Evolutionary conservation across 1,284 basidiomycete genomes (phyloP).

Genomic region (Naganishia albida): DNA sequence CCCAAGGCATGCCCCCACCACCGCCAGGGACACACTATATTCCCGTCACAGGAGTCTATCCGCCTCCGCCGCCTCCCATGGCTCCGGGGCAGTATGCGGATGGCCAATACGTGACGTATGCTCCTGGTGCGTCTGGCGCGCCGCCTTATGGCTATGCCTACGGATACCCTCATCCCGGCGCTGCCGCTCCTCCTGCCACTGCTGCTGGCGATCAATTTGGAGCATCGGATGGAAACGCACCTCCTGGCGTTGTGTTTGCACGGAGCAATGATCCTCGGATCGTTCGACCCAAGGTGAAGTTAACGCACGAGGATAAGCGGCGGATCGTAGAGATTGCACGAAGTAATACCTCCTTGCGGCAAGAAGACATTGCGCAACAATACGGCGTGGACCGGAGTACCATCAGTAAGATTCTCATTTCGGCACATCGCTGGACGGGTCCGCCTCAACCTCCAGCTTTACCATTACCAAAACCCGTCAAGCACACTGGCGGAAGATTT

Average conservation of each 20-base stretch:
- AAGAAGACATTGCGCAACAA: slow-evolving; percentile 55
- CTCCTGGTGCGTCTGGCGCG: slow-evolving; percentile 11
- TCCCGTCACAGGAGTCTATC: slow-evolving; percentile 20
- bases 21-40: slow-evolving; percentile 27
- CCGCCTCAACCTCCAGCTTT: slow-evolving; percentile 39
- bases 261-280: slow-evolving; percentile 28
- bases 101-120: slow-evolving; percentile 19
- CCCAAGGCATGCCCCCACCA: slow-evolving; percentile 21
- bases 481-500: slow-evolving; percentile 44
- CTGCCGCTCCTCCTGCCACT: slow-evolving; percentile 1
- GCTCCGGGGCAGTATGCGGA: slow-evolving; percentile 12
- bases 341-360: slow-evolving; percentile 46
- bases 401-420: slow-evolving; percentile 57
- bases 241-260: slow-evolving; percentile 34
- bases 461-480: slow-evolving; percentile 40
- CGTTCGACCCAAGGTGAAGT: slow-evolving; percentile 47
- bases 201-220: slow-evolving; percentile 14
- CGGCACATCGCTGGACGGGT: slow-evolving; percentile 44
- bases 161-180: slow-evolving; percentile 11
- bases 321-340: slow-evolving; percentile 54
- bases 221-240: slow-evolving; percentile 2
- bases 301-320: slow-evolving; percentile 54
- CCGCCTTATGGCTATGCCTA: slow-evolving; percentile 24
- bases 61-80: slow-evolving; percentile 18
- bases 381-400: slow-evolving; percentile 59